Evolutionary conservation across 1,284 basidiomycete species (phyloP).

Genomic region (Austroboletus novae-zelandiae): DNA sequence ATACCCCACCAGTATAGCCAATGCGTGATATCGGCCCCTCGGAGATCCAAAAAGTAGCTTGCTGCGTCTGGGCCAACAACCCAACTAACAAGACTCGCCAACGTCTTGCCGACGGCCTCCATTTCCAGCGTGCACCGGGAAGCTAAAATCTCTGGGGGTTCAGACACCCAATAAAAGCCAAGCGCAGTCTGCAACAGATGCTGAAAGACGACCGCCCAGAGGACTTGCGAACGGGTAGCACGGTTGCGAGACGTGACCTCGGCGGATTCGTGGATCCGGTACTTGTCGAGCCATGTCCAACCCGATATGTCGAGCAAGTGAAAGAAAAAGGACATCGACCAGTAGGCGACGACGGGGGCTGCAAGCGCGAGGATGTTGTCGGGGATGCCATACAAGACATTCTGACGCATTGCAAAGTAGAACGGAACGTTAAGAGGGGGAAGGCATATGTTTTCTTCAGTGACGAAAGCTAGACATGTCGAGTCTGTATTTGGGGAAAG

Average conservation of each 20-base stretch:
- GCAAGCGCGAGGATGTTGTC: conserved; percentile 77
- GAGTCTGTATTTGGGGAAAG: conserved; percentile 14
- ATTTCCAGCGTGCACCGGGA: conserved; percentile 49
- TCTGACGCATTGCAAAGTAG: conserved; percentile 57
- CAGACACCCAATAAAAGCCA: conserved; percentile 70
- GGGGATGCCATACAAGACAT: conserved; percentile 59
- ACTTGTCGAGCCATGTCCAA: conserved; percentile 79
- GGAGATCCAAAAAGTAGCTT: conserved; percentile 34
- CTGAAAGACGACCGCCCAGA: conserved; percentile 80
- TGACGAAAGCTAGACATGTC: conserved; percentile 27
- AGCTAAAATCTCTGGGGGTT: conserved; percentile 32
- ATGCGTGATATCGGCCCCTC: conserved; percentile 59
- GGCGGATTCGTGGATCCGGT: conserved; percentile 84
- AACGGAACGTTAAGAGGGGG: conserved; percentile 44
- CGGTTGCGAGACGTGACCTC: conserved; percentile 81
- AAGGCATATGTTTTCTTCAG: conserved; percentile 27
- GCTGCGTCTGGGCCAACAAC: conserved; percentile 38
- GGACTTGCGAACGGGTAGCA: conserved; percentile 68
- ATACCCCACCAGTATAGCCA: conserved; percentile 95
- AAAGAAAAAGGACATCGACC: conserved; percentile 81
- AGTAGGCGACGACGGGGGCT: conserved; percentile 85
- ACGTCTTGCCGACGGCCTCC: conserved; percentile 37
- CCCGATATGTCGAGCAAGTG: conserved; percentile 75
- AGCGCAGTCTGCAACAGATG: conserved; percentile 83
- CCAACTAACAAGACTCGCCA: conserved; percentile 44